Conservation (phyloP, 768 basidiomycete genomes). For the Leucogyrophana mollusca region DNA sequence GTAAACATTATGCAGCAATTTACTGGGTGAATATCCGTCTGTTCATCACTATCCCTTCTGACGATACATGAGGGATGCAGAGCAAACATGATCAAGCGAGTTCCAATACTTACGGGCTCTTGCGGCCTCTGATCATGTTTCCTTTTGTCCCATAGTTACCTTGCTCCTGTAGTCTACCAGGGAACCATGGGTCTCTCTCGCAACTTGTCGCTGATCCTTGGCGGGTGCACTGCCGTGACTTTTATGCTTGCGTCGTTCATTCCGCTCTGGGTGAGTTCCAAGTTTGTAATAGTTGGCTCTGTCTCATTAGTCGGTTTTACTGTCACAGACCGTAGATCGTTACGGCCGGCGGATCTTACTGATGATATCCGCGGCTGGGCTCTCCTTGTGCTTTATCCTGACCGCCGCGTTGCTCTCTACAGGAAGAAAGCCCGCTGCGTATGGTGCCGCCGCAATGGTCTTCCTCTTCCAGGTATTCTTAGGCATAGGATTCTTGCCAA, state of each 20-base stretch:
- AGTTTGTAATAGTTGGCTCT: too few relatives aligned
- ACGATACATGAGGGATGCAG: too few relatives aligned
- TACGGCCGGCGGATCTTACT: slow-evolving; percentile 37
- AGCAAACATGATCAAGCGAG: slow-evolving; percentile 40
- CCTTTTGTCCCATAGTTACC: slow-evolving; percentile 23
- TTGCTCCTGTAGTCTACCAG: slow-evolving; percentile 40
- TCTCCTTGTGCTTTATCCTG: slow-evolving; percentile 38
- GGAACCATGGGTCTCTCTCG: slow-evolving; percentile 41
- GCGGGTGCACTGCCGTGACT: slow-evolving; percentile 37
- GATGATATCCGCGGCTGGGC: slow-evolving; percentile 36
- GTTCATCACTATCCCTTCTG: too few relatives aligned
- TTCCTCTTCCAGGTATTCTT: slow-evolving; percentile 42
- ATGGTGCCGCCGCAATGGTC: slow-evolving; percentile 38
- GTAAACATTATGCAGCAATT: slow-evolving; percentile 43
- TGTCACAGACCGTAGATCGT: slow-evolving; percentile 36
- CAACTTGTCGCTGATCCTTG: slow-evolving; percentile 38
- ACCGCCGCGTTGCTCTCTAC: slow-evolving; percentile 34
- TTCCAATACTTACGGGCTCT: background rate
- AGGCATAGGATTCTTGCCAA: slow-evolving; percentile 37
- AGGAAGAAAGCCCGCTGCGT: slow-evolving; percentile 32
- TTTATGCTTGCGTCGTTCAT: slow-evolving; percentile 43
- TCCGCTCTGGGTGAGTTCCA: slow-evolving; percentile 31
- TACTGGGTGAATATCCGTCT: slow-evolving; percentile 29
- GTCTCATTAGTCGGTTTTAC: background rate
- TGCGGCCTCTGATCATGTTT: background rate